Evolutionary conservation across 306 rosid genomes (phyloP), one percentile per base, ranked within the genome.

Genomic region (Cicer chorassanicum): DNA sequence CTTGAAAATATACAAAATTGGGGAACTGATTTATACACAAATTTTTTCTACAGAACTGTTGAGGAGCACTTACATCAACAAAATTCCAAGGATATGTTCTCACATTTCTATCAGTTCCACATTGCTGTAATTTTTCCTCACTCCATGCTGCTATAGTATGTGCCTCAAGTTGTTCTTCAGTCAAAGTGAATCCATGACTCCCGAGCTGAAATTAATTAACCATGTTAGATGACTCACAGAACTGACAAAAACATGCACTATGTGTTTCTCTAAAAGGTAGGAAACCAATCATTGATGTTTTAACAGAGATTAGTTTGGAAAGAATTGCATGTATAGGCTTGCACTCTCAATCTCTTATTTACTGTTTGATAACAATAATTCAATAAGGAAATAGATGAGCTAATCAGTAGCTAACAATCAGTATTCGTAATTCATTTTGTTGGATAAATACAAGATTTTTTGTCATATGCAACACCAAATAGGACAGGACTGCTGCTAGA

Each of bases 121-220:
- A 56, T 19, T 74, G 75, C 40, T 73, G 81, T 49, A 60, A 38
- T 49, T 85, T 88, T 50, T 76, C 86, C 77, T 77, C 88, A 78
- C 81, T 90, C 93, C 96, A 90, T 44, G 85, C 90, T 39, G 82
- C 87, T 80, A 90, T 74, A 49, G 93, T 85, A 80, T 82, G 90
- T 29, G 84, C 84, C 71, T 85, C 91, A 29, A 85, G 87, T 81
- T 85, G 73, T 80, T 88, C 91, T 80, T 78, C 90, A 2, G 90
- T 78, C 82, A 90, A 48, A 70, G 74, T 80, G 75, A 91, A 78
- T 67, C 90, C 90, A 76, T 64, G 85, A 70, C 45, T 85, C 69
- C 85, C 80, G 76, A 83, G 72, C 93, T 88, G 81, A 72, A 84
- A 82, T 74, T 62, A 74, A 46, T 74, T 62, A 74, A 46, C 44